These are phyloP conservation scores for Bruguiera sexangula DNA, from an alignment of 345 rosid species.

Conservation along the genomic window DNA sequence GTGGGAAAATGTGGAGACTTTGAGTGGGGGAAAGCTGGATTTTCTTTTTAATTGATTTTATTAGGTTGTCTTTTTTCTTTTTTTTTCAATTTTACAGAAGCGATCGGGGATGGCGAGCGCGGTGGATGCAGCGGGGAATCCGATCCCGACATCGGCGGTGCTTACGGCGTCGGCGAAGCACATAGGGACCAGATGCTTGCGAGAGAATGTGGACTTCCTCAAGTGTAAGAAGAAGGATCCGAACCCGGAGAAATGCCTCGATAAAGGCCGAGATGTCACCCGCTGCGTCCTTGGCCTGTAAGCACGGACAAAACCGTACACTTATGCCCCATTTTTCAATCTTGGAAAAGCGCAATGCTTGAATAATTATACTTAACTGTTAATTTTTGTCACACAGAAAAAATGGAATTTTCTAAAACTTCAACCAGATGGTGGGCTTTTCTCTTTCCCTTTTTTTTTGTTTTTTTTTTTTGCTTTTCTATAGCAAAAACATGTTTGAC, in stretches of 20 bases:
- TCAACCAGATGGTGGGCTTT: too few relatives aligned
- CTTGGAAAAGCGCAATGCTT: too few relatives aligned
- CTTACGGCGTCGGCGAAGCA: conserved; percentile 89
- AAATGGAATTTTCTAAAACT: too few relatives aligned
- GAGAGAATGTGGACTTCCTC: conserved; percentile 81
- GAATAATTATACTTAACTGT: too few relatives aligned
- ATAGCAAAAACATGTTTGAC: too few relatives aligned
- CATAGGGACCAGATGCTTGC: conserved; percentile 55
- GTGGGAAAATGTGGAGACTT: conserved; percentile 10
- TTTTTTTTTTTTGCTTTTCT: too few relatives aligned
- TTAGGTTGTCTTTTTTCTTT: background rate
- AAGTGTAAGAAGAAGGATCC: conserved; percentile 98
- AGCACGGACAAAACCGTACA: conserved; percentile 17
- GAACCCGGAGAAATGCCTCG: conserved; percentile 97
- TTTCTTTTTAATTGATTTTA: background rate
- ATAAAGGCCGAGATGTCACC: conserved; percentile 89
- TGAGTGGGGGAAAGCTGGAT: background rate
- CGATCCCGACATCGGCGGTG: conserved; percentile 95
- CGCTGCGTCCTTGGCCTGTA: conserved; percentile 91
- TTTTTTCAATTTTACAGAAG: background rate
- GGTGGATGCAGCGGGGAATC: conserved; percentile 66
- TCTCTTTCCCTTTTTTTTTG: too few relatives aligned
- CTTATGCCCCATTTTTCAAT: too few relatives aligned
- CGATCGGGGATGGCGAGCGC: conserved; percentile 57
- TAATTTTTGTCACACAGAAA: too few relatives aligned